Conservation (phyloP, 352 stramenopile species). For the Phytophthora pini region DNA sequence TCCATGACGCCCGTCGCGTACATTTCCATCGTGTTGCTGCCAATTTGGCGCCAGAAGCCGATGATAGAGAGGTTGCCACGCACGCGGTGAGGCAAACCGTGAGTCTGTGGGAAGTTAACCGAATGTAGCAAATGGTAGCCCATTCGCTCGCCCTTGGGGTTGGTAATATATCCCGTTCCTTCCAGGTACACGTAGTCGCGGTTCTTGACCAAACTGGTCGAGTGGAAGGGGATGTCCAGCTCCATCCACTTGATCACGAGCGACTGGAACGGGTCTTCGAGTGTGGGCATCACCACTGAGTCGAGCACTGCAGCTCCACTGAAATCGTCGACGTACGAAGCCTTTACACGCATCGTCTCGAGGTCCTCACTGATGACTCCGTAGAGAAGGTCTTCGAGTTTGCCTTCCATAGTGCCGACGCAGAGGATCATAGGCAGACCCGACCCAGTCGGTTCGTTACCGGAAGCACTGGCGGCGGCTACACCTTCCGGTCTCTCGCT, state of each 20-base stretch:
- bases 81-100: conserved; percentile 13
- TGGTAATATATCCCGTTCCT: conserved; percentile 24
- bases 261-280: conserved; percentile 31
- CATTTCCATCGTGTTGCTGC: conserved; percentile 6
- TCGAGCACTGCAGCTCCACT: neutral
- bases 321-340: neutral
- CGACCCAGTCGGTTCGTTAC: conserved; percentile 11
- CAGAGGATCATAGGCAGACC: conserved; percentile 21
- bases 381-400: conserved; percentile 30
- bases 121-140: conserved; percentile 29
- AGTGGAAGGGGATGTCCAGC: conserved; percentile 31
- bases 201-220: conserved; percentile 22
- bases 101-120: conserved; percentile 25
- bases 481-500: conserved; percentile 10
- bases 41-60: conserved; percentile 14
- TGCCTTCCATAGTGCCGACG: conserved; percentile 18
- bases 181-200: conserved; percentile 35
- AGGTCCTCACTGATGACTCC: conserved; percentile 14
- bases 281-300: neutral
- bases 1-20: conserved; percentile 19
- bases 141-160: conserved; percentile 1
- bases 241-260: conserved; percentile 41
- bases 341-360: conserved; percentile 12
- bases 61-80: conserved; percentile 17
- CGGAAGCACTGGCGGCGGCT: neutral